Percentiles rank a stretch among this genome's conserved stretches.
phyloP scores from a whole-genome alignment of 768 basidiomycete genomes.

The Boletus pseudo-olivaceus region DNA sequence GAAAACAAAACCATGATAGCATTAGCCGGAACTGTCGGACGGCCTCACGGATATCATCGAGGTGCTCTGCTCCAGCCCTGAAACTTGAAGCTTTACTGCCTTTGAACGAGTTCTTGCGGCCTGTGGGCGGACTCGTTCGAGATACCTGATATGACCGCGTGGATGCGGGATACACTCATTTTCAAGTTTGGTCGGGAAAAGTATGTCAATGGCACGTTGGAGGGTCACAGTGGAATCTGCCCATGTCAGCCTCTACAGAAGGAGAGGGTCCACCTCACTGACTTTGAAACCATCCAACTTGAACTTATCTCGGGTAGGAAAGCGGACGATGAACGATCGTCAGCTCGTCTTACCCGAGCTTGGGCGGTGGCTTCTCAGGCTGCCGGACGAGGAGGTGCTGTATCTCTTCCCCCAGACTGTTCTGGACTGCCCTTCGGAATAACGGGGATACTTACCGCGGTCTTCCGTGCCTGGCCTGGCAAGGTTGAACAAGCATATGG shows the following conservation, averaged over 20 bases:
- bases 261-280: conserved; percentile 18
- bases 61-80: conserved; percentile 68
- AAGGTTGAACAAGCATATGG: conserved; percentile 65
- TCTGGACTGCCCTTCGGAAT: conserved; percentile 70
- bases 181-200: conserved; percentile 58
- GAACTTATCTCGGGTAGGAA: conserved; percentile 58
- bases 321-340: conserved; percentile 5
- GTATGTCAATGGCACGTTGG: conserved; percentile 49
- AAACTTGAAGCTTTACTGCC: conserved; percentile 56
- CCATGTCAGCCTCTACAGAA: conserved; percentile 20
- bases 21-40: conserved; percentile 34
- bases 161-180: conserved; percentile 98
- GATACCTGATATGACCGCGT: conserved; percentile 80
- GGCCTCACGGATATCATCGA: conserved; percentile 86
- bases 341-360: no score
- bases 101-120: conserved; percentile 46
- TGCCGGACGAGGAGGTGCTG: conserved; percentile 89
- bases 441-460: conserved; percentile 39
- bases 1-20: conserved; percentile 75
- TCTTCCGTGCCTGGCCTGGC: conserved; percentile 55
- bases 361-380: conserved; percentile 75
- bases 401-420: conserved; percentile 83
- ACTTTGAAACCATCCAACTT: conserved; percentile 16
- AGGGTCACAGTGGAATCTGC: conserved; percentile 68
- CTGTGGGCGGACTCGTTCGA: conserved; percentile 80